Base-by-base conservation (phyloP, 2,329 filamentous ascomycete species). In the Fusarium sp. region DNA sequence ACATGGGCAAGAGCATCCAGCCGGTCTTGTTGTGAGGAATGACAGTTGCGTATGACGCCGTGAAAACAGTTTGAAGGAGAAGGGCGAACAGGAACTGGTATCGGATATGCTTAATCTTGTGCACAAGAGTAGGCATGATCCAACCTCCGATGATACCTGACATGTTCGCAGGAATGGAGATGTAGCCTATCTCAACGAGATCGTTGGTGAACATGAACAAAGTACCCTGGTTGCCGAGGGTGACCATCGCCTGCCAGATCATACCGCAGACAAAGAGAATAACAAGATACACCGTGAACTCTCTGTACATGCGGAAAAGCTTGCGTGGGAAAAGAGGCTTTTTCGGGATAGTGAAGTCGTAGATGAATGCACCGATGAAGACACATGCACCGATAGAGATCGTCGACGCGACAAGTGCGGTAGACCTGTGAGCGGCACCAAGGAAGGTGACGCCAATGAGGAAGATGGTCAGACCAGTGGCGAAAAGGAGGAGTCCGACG, bases 191-290 rank as follows among this genome's bases (percentile, higher is more conserved):
- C 4, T 63, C 27, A 4, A 52, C 6, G 1, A 63, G 48, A 12
- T 63, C 57, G 4, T 56, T 63, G 3, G 60, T 63, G 18, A 63
- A 63, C 60, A 63, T 62, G 27, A 63, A 63, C 1, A 63, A 7
- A 24, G 57, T 63, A 1, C 12, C 60, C n/a, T 63, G 60, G 6
- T 56, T 62, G 4, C 41, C 32, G 0, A 63, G 41, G 1, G 60
- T 63, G 10, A 63, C 0, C 8, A 63, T 37, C 2, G 58, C 58
- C 16, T 63, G 58, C 58, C 58, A 63, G 16, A 63, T 47, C 60
- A 63, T 63, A 2, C 60, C 60, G 7, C 44, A 63, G 4, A 63
- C 41, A 6, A 63, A 63, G 34, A 63, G 47, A 1, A 63, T 41
- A 2, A 63, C 41, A 7, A 63, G 60, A 47, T 63, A 63, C 0